Conservation (phyloP, 1,284 basidiomycete species). For the Afroboletus lepidellus region DNA sequence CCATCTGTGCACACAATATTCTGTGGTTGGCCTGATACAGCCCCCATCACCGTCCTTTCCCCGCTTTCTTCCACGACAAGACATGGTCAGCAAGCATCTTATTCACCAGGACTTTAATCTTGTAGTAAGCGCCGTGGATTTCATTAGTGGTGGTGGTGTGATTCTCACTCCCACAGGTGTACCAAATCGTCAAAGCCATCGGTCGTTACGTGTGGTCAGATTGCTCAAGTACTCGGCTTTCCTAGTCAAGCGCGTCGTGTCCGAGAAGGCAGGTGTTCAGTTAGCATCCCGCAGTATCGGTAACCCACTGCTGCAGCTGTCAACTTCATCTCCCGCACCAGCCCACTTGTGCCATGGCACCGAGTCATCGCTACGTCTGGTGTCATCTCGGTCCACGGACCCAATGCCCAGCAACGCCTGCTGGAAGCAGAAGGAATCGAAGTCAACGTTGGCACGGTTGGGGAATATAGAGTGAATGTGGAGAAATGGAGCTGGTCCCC, state of each 20-base stretch:
- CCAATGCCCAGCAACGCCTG: conserved; percentile 15
- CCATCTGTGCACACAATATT: neutral
- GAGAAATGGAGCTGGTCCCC: conserved; percentile 15
- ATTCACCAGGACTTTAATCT: conserved; percentile 16
- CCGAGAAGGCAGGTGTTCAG: conserved; percentile 12
- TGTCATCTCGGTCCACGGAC: conserved; percentile 16
- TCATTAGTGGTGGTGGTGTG: too few relatives aligned
- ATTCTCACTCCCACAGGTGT: conserved; percentile 11
- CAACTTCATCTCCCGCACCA: conserved; percentile 17
- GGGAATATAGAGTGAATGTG: conserved; percentile 12
- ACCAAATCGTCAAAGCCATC: conserved; percentile 15
- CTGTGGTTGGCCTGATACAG: neutral
- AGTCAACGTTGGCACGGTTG: conserved; percentile 9
- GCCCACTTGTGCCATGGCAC: conserved; percentile 18
- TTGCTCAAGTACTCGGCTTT: conserved; percentile 19
- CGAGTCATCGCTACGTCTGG: conserved; percentile 23
- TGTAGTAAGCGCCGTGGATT: conserved; percentile 4
- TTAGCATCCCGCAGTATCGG: neutral
- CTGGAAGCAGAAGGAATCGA: conserved; percentile 23
- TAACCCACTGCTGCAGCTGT: conserved; percentile 7
- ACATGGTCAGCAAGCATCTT: neutral
- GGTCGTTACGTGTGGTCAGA: conserved; percentile 19
- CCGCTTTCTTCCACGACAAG: neutral
- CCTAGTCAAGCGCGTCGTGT: conserved; percentile 15
- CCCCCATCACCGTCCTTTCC: neutral